phyloP scores from a whole-genome alignment of 2,329 filamentous ascomycete species.

The Verticillium zaregamsianum region DNA sequence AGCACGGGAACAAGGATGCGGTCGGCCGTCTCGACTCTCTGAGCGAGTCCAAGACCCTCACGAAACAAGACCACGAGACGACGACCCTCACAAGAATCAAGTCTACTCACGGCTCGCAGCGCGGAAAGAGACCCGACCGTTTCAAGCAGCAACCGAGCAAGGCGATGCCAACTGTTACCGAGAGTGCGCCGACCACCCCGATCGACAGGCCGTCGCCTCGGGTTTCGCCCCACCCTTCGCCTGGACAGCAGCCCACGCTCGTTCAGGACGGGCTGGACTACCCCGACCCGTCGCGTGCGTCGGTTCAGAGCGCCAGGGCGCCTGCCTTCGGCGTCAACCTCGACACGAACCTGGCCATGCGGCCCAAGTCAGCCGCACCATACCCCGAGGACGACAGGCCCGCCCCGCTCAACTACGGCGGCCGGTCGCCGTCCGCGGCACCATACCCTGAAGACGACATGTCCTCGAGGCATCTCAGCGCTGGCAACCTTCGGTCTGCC shows the following conservation, averaged over 20 bases:
- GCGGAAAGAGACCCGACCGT: conserved; percentile 56
- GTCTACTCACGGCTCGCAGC: conserved; percentile 68
- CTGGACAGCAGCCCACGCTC: conserved; percentile 30
- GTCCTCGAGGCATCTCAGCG: conserved; percentile 30
- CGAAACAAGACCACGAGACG: conserved; percentile 88
- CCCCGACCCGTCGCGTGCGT: conserved; percentile 41
- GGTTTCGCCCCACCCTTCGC: conserved; percentile 38
- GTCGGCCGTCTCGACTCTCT: conserved; percentile 77
- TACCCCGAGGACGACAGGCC: conserved; percentile 68
- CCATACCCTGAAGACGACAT: conserved; percentile 53
- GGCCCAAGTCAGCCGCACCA: conserved; percentile 57
- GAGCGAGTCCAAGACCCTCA: conserved; percentile 75
- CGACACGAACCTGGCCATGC: conserved; percentile 29
- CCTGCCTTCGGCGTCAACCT: conserved; percentile 48
- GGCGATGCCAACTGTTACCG: conserved; percentile 45
- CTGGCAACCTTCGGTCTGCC: conserved; percentile 44
- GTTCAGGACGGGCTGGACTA: conserved; percentile 37
- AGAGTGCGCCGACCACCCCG: conserved; percentile 30
- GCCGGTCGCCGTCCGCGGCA: conserved; percentile 40
- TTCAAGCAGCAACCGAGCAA: conserved; percentile 42
- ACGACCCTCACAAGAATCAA: conserved; percentile 86
- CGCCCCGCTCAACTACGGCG: conserved; percentile 37
- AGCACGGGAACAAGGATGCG: conserved; percentile 90
- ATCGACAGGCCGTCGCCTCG: conserved; percentile 23
- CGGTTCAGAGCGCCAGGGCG: conserved; percentile 26